A percentile compares a stretch with the other conserved stretches of the same genome.
These are phyloP conservation scores for Neoboletus subvelutipes DNA, from an alignment of 768 basidiomycete genomes.

Conservation along the genomic window DNA sequence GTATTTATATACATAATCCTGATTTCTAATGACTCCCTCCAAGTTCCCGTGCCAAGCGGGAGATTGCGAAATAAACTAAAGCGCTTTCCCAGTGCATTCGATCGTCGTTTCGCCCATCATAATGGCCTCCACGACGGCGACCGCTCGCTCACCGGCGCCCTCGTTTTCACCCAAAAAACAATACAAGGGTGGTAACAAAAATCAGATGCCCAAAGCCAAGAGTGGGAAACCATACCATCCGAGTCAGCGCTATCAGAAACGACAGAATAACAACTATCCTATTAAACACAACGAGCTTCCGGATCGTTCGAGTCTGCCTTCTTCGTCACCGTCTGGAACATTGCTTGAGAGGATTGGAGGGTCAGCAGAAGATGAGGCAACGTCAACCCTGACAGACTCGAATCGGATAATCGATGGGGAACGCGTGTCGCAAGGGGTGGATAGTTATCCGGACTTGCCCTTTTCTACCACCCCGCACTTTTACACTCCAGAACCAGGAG, in stretches of 20 bases:
- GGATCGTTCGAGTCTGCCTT: constrained; percentile 17
- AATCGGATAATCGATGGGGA: constrained; percentile 11
- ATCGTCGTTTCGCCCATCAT: background rate
- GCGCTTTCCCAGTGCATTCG: background rate
- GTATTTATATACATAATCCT: constrained; percentile 4
- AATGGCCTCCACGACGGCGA: constrained; percentile 4
- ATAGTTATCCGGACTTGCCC: background rate
- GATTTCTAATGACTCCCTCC: constrained; percentile 6
- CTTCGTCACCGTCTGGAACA: constrained; percentile 6
- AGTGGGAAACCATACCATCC: constrained; percentile 3
- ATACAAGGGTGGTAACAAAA: constrained; percentile 5
- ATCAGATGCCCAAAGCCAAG: constrained; percentile 5
- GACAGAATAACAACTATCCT: constrained; percentile 1
- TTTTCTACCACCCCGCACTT: constrained; percentile 6
- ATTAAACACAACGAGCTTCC: constrained; percentile 8
- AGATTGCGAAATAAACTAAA: background rate
- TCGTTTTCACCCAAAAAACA: background rate
- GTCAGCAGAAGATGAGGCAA: constrained; percentile 1
- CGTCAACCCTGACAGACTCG: background rate
- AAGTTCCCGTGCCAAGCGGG: background rate
- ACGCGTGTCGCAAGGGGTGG: background rate
- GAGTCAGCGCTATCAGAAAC: background rate
- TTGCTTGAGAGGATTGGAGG: constrained; percentile 25
- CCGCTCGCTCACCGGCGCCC: background rate
- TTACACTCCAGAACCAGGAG: constrained; percentile 23